These are phyloP conservation scores for Scheffersomyces coipomensis DNA, from an alignment of 805 yeast species.

Conservation along the genomic window DNA sequence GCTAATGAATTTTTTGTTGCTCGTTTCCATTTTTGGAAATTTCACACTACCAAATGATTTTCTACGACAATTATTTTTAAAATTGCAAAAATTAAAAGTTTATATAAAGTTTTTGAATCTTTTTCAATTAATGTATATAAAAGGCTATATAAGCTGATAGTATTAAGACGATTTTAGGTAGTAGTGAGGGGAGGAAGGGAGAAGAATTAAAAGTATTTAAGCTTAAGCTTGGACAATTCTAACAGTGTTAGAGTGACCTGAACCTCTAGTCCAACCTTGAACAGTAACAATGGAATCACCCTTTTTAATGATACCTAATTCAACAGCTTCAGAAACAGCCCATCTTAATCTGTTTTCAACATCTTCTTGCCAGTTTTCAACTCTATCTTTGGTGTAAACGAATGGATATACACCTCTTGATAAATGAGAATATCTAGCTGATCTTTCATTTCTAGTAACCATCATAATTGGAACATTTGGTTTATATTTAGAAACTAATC, in stretches of 20 bases:
- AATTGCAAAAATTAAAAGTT: no score
- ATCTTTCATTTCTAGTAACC: conserved; percentile 92
- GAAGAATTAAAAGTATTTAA: no score
- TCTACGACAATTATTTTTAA: no score
- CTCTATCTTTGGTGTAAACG: conserved; percentile 64
- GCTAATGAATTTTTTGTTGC: no score
- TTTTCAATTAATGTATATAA: no score
- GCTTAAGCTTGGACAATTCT: conserved; percentile 78
- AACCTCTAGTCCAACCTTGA: conserved; percentile 99
- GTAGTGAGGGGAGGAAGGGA: no score
- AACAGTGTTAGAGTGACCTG: conserved; percentile 98
- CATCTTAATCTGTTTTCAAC: conserved; percentile 91
- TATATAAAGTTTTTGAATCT: no score
- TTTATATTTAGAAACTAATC: conserved; percentile 96
- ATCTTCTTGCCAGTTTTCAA: conserved; percentile 91
- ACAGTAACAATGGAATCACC: conserved; percentile 92
- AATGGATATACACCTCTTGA: conserved; percentile 99
- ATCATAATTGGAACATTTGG: conserved; percentile 96
- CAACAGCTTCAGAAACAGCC: conserved; percentile 88
- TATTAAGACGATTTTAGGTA: no score
- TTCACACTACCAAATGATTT: no score
- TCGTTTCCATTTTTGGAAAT: no score
- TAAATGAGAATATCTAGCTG: conserved; percentile 94
- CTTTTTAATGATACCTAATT: conserved; percentile 77
- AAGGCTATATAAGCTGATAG: no score